Evolutionary conservation across 2,329 filamentous ascomycete genomes (phyloP).

Genomic region (Epichloe typhina): DNA sequence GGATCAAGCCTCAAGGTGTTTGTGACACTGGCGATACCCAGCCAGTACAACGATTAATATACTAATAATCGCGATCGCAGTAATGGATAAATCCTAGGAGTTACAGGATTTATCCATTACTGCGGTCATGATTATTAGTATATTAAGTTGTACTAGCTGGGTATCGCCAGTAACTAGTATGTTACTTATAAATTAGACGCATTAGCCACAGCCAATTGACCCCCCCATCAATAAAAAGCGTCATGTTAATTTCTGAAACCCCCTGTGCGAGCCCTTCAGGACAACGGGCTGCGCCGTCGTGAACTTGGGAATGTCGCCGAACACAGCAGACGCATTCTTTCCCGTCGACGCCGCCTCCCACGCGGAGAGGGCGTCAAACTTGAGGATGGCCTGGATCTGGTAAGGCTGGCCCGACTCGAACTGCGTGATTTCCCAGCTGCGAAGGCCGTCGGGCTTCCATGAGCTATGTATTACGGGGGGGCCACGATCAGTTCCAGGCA

Average conservation of each 20-base stretch:
- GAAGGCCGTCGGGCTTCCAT: slow-evolving; percentile 11
- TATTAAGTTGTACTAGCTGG: no score
- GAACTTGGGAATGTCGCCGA: slow-evolving; percentile 14
- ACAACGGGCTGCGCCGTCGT: slow-evolving; percentile 11
- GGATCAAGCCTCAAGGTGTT: no score
- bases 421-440: slow-evolving; percentile 11
- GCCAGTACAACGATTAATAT: no score
- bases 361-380: slow-evolving; percentile 11
- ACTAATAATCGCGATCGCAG: no score
- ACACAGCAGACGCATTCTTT: slow-evolving; percentile 5
- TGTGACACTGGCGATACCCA: no score
- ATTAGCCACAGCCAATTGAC: no score
- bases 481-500: neutral
- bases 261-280: slow-evolving; percentile 9
- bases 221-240: no score
- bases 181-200: no score
- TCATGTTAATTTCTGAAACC: neutral
- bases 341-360: slow-evolving; percentile 8
- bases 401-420: slow-evolving; percentile 10
- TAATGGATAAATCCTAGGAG: no score
- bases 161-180: no score
- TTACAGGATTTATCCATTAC: no score
- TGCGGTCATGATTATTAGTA: no score
- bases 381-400: slow-evolving; percentile 13
- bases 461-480: slow-evolving; percentile 3